A percentile compares a stretch with the other conserved stretches of the same genome.
phyloP scores from a whole-genome alignment of 129 eudicot genomes.

The Flaveria bidentis region DNA sequence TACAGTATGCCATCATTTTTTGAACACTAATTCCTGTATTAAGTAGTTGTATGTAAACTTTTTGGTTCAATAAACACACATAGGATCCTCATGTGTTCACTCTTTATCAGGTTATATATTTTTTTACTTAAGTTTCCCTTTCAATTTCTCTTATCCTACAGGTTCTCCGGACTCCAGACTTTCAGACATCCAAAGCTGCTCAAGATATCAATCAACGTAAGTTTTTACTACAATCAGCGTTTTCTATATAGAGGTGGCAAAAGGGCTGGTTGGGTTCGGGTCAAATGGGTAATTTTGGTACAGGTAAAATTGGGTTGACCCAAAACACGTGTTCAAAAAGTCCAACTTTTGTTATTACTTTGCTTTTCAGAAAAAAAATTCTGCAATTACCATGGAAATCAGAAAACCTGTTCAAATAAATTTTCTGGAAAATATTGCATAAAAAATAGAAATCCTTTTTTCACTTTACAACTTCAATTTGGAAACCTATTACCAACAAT shows the following conservation, averaged over 20 bases:
- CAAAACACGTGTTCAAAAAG: not conserved
- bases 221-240: slow-evolving; percentile 19
- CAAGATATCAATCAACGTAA: slow-evolving; percentile 66
- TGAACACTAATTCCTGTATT: not conserved
- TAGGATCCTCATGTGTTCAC: not conserved
- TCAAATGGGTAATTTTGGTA: not conserved
- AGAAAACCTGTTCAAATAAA: too few relatives aligned
- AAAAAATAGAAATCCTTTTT: too few relatives aligned
- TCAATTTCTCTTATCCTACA: slow-evolving; percentile 34
- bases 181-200: slow-evolving; percentile 75
- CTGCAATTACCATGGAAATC: not conserved
- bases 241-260: slow-evolving; percentile 2
- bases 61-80: not conserved
- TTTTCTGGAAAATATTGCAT: too few relatives aligned
- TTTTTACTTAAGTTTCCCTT: not conserved
- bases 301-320: not conserved
- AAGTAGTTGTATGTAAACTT: not conserved
- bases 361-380: slow-evolving; percentile 39
- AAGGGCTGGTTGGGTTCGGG: not conserved
- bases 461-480: too few relatives aligned
- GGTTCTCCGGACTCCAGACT: slow-evolving; percentile 81
- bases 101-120: not conserved
- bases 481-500: too few relatives aligned
- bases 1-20: not conserved
- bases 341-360: slow-evolving; percentile 19